phyloP scores from a whole-genome alignment of 116 monocot genomes.

The Trichopus zeylanicus region DNA sequence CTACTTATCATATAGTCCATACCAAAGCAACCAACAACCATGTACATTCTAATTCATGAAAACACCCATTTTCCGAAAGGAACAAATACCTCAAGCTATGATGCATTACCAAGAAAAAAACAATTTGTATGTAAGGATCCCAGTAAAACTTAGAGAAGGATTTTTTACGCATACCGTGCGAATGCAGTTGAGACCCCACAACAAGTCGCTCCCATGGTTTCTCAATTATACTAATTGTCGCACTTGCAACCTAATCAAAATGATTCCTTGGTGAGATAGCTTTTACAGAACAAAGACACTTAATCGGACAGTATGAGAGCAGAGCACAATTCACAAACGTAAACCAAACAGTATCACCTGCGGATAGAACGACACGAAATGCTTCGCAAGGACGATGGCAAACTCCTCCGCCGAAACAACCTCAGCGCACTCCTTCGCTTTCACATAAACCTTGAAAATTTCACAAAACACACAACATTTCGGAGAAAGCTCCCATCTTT shows the following conservation, averaged over 20 bases:
- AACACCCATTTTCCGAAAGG: too few species aligned
- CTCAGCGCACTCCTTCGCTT: conserved; percentile 78
- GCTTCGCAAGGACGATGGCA: conserved; percentile 61
- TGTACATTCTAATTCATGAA: too few species aligned
- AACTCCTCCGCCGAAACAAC: conserved; percentile 62
- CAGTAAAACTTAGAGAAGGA: too few species aligned
- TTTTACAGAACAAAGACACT: too few species aligned
- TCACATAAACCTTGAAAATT: conserved; percentile 75
- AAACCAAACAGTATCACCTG: conserved; percentile 38
- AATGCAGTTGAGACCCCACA: conserved; percentile 52
- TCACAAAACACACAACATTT: not conserved
- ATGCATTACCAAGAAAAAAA: too few species aligned
- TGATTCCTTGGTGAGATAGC: too few species aligned
- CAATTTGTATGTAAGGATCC: not conserved
- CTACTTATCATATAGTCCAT: too few species aligned
- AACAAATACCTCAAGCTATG: too few species aligned
- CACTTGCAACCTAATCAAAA: conserved; percentile 46
- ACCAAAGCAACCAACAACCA: too few species aligned
- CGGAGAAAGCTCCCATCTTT: not conserved
- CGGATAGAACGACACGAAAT: conserved; percentile 68
- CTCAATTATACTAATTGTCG: conserved; percentile 53
- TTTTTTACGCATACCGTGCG: conserved; percentile 49
- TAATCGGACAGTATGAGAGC: not conserved
- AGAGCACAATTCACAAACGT: not conserved
- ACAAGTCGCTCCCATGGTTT: conserved; percentile 80